Conservation (phyloP, 768 basidiomycete species). For the Imleria badia region DNA sequence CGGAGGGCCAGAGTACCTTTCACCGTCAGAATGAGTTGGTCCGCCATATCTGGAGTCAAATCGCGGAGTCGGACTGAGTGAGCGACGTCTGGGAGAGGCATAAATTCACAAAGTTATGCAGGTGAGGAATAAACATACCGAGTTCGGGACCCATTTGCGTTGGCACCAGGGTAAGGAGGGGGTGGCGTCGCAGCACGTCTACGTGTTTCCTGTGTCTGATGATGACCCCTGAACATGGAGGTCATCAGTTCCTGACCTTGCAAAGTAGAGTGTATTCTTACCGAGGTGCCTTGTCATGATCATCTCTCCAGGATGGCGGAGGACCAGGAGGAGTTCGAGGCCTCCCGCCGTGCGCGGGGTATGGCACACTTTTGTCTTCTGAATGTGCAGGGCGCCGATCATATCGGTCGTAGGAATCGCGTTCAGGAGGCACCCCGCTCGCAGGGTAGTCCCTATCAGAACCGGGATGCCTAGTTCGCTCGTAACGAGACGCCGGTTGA, state of each 20-base stretch:
- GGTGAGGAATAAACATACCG: conserved; percentile 30
- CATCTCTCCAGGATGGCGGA: conserved; percentile 55
- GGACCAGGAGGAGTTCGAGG: conserved; percentile 56
- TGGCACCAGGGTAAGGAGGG: conserved; percentile 50
- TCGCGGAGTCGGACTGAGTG: conserved; percentile 62
- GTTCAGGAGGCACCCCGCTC: conserved; percentile 40
- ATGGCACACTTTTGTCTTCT: conserved; percentile 40
- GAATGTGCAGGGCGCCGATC: conserved; percentile 48
- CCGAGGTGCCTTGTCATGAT: conserved; percentile 63
- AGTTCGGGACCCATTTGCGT: conserved; percentile 41
- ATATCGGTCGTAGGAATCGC: conserved; percentile 62
- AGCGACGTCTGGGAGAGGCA: conserved; percentile 54
- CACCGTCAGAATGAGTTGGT: conserved; percentile 37
- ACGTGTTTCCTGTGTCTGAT: conserved; percentile 35
- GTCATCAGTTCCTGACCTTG: not conserved
- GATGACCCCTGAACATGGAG: conserved; percentile 8
- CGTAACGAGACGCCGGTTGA: conserved; percentile 52
- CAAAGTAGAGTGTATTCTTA: conserved; percentile 29
- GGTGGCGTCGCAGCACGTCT: conserved; percentile 53
- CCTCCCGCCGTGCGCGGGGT: conserved; percentile 49
- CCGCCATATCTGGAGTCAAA: conserved; percentile 55
- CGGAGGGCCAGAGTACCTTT: conserved; percentile 48
- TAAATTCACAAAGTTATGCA: not conserved
- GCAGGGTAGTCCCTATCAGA: conserved; percentile 46
- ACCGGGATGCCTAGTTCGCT: conserved; percentile 40